Evolutionary conservation across 345 rosid species (phyloP), one percentile per base, ranked within the genome.

Genomic region (Aurinia saxatilis): DNA sequence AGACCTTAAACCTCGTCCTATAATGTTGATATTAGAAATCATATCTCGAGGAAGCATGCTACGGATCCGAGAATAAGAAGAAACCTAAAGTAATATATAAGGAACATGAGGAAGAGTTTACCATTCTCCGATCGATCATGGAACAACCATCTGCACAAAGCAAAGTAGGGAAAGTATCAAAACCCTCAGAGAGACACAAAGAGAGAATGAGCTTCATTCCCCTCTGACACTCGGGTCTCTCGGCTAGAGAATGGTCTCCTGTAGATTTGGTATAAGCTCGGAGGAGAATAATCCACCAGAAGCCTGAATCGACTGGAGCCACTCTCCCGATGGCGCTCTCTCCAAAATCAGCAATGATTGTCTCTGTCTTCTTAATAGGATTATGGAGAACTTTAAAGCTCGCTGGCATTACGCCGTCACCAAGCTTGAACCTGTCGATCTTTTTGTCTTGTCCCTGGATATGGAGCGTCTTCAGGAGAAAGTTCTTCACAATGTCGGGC

Each of bases 91-190:
- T n/a, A n/a, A n/a, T n/a, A n/a, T n/a, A n/a, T n/a, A n/a, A n/a
- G n/a, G n/a, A n/a, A n/a, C 5, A 18, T 16, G 33, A 60, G 40
- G 25, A 25, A 5, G n/a, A 36, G 5, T 68, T 79, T 69, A 85
- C 95, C 89, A 85, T 85, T 75, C 96, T 80, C 39, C 96, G 84
- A 74, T 88, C 91, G 56, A 88, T 60, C 96, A 88, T 88, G 48
- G 84, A 85, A 75, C 95, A 88, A 53, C 91, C 95, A 70, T 88
- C 96, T 8, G 91, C 96, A 52, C 96, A 88, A 56, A 88, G 92
- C 67, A 88, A 80, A 10, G 96, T 88, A 4, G 96, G 96, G 38
- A 88, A 85, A 44, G 90, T 88, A 76, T 88, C 96, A 47, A 88
- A 85, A 44, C 91, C 96, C 71, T 88, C 96, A 1, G 96, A 77